Percentiles rank a stretch among this genome's conserved stretches.
Conservation (phyloP, 202 grass and related monocot species). For the Carex sylvatica region DNA sequence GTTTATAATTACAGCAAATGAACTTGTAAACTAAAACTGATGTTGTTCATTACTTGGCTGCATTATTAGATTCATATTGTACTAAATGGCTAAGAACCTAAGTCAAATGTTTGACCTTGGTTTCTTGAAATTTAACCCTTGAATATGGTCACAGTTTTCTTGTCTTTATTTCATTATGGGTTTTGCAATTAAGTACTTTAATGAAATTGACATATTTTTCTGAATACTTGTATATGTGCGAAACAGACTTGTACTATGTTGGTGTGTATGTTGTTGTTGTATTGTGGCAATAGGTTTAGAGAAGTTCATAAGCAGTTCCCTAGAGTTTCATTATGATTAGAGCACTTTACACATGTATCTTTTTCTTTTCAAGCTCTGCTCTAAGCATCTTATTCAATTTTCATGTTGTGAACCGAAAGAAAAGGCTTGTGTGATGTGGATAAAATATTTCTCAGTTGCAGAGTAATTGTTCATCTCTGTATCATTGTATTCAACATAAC, state of each 20-base stretch:
- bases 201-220: background rate
- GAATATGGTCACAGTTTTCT: background rate
- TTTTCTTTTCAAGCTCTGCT: background rate
- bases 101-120: background rate
- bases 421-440: background rate
- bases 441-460: background rate
- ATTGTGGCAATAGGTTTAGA: background rate
- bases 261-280: background rate
- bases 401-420: background rate
- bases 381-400: background rate
- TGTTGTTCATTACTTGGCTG: background rate
- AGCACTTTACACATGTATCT: background rate
- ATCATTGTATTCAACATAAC: background rate
- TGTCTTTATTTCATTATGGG: background rate
- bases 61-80: background rate
- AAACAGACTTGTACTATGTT: background rate
- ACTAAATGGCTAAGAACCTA: conserved; percentile 1
- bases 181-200: background rate
- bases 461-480: background rate
- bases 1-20: background rate
- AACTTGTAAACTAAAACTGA: background rate
- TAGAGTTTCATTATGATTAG: conserved; percentile 2
- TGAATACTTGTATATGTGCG: background rate
- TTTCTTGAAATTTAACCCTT: background rate
- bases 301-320: background rate